These are phyloP conservation scores for Viola pubescens DNA, from an alignment of 441 rosid genomes.

Conservation along the genomic window DNA sequence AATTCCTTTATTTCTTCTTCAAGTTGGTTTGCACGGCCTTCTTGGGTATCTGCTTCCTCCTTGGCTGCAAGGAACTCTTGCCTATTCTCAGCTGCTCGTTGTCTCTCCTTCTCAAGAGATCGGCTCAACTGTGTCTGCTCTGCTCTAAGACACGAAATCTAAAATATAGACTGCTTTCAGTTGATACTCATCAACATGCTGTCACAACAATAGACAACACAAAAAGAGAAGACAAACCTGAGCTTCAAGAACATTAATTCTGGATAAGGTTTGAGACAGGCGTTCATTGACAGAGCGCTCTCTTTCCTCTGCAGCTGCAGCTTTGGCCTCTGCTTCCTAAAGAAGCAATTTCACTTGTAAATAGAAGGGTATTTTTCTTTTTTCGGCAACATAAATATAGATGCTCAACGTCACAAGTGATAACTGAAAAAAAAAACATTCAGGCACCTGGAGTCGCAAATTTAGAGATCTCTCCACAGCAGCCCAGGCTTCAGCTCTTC, in stretches of 20 bases:
- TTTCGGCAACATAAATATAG: no score
- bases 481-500: constrained; percentile 94
- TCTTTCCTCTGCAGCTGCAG: constrained; percentile 90
- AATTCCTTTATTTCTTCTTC: constrained; percentile 79
- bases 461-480: constrained; percentile 90
- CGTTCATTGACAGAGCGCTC: constrained; percentile 86
- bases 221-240: constrained; percentile 47
- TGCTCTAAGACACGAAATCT: constrained; percentile 95
- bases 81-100: constrained; percentile 94
- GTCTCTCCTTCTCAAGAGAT: constrained; percentile 98
- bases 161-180: constrained; percentile 29
- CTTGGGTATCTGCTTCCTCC: constrained; percentile 95
- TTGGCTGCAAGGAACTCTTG: constrained; percentile 95
- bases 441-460: constrained; percentile 75
- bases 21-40: constrained; percentile 80
- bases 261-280: constrained; percentile 83
- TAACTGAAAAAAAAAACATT: constrained; percentile 12
- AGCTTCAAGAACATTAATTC: constrained; percentile 96
- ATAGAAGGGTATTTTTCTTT: constrained; percentile 1
- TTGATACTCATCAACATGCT: constrained; percentile 12
- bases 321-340: constrained; percentile 94
- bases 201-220: constrained; percentile 11
- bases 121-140: constrained; percentile 86
- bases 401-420: neutral
- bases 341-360: constrained; percentile 20